Evolutionary conservation across 352 stramenopile species (phyloP), one percentile per base, ranked within the genome.

Genomic region (Phytophthora melonis): DNA sequence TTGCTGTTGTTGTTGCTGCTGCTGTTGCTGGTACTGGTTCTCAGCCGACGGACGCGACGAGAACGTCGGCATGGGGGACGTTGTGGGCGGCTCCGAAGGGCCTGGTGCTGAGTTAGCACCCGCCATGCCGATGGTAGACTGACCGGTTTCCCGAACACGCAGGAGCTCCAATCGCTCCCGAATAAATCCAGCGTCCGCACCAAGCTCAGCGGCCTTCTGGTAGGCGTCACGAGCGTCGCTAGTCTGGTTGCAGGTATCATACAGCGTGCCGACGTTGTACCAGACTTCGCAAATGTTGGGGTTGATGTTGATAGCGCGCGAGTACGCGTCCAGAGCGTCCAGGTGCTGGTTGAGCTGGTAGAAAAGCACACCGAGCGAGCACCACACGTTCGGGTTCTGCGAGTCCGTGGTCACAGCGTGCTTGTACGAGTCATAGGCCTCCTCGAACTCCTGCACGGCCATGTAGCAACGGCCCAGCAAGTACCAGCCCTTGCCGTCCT

Each of bases 301-400:
- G 75, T 97, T 95, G 79, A 97, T 94, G 74, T 97, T 97, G 80
- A 97, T 96, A 50, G 91, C 91, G 30, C 90, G 88, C 50, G 89
- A 95, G 66, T 97, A 96, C 63, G 91, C 91, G 75, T 97, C 91
- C 36, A 97, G 76, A 1, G 91, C 91, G 54, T 97, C 91, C 58
- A 95, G 19, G 60, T 97, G 90, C 70, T 97, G 90, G 75, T 95
- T 94, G 27, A 97, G 78, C 75, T 96, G 90, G 78, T 97, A 97
- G 68, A 97, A 97, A 18, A 97, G 79, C n/a, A 97, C 91, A 23
- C 91, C 91, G 1, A 97, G 81, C 11, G 91, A 97, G 72, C 91
- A 97, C 91, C 91, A 97, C 14, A 97, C 90, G 76, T 97, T 97
- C 47, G 91, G 90, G 77, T 97, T 97, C 77, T 96, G 89, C 59